Percentiles rank a stretch among this genome's conserved stretches.
Evolutionary conservation across 208 protist genomes (phyloP).

Genomic region (Acanthamoeba comandoni): DNA sequence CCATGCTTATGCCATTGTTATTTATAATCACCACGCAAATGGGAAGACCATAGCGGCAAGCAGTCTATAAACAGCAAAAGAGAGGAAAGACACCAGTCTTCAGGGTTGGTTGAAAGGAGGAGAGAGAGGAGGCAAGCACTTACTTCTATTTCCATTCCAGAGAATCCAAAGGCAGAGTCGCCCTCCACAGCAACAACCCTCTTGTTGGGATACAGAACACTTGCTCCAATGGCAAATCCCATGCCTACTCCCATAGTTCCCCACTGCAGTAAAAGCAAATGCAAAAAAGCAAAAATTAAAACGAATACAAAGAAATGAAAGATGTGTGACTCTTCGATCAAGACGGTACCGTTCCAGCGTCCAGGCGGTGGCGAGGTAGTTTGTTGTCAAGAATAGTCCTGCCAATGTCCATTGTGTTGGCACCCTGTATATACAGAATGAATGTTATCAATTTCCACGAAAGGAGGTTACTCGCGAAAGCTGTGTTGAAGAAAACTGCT

Average conservation of each 20-base stretch:
- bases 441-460: too few relatives aligned
- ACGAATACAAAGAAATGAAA: too few relatives aligned
- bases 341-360: conserved; percentile 78
- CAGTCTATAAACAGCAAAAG: too few relatives aligned
- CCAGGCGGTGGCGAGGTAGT: conserved; percentile 75
- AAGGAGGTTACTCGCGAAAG: too few relatives aligned
- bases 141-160: conserved; percentile 77
- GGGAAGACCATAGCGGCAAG: conserved; percentile 68
- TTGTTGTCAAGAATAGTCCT: conserved; percentile 73
- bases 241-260: conserved; percentile 82
- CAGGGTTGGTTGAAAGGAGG: neutral
- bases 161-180: conserved; percentile 82
- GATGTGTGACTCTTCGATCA: too few relatives aligned
- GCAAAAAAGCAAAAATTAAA: too few relatives aligned
- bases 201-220: conserved; percentile 21
- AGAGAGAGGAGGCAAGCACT: neutral
- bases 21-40: conserved; percentile 79
- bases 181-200: conserved; percentile 77
- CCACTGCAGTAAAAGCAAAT: too few relatives aligned
- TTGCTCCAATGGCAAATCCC: conserved; percentile 80
- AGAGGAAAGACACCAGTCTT: too few relatives aligned
- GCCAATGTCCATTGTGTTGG: conserved; percentile 83
- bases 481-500: too few relatives aligned
- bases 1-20: conserved; percentile 81
- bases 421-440: too few relatives aligned